Base-by-base conservation (phyloP, 1,284 basidiomycete species). In the Marasmius fiardii region DNA sequence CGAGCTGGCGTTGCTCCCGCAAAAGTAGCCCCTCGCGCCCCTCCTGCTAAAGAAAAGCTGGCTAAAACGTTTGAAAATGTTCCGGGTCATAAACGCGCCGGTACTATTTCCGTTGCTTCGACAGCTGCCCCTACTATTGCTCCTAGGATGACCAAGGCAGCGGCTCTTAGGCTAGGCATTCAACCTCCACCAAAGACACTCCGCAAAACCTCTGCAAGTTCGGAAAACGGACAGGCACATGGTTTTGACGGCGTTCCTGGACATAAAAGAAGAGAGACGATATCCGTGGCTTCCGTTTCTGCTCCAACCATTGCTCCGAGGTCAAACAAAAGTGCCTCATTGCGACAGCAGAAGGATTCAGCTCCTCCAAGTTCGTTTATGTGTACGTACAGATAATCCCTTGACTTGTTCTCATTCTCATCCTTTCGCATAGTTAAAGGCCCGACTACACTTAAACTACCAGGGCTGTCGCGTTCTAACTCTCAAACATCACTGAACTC, bases 31-130 rank as follows among this genome's bases (percentile, higher is more conserved):
- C 50, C 44, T 28, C 28, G 67, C 24, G 56, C 70, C 1, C 75
- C 81, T 0, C 71, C 79, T 4, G 75, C 81, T 1, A 86, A 86
- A 64, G 88, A 87, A 61, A 75, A 77, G 24, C 74, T 79, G 1
- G 76, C 75, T 21, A 72, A 82, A 69, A 86, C 83, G 6, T 92
- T 92, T 65, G 78, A 78, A 21, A 84, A 89, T 60, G 83, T 91
- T 1, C 90, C 90, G 1, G 91, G 91, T 0, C 90, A 92, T 65
- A 92, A 91, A 70, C 76, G 90, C 54, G 73, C 87, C 34, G 87
- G 90, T 66, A 80, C 80, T 11, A 83, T 93, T 59, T 65, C 80
- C 1, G 90, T 93, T 21, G 78, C 84, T 14, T 87, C 85, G 58
- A 77, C 79, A 5, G 77, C 73, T 59, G 74, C 83, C 7, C 90